Base-by-base conservation (phyloP, 2,329 filamentous ascomycete genomes). In the Sporothrix pallida region DNA sequence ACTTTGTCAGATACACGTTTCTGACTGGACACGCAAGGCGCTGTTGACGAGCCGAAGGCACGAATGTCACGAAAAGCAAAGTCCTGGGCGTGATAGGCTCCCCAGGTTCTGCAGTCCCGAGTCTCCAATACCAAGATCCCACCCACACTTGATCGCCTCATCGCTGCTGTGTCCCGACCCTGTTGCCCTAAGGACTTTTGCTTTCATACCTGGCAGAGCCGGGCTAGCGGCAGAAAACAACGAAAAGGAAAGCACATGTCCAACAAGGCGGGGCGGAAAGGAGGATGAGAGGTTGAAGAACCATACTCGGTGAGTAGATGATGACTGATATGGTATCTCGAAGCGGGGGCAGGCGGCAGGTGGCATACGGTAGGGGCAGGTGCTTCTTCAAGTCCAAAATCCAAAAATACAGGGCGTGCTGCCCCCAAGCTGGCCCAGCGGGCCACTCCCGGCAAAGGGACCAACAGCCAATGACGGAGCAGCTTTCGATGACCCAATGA, bases 161-260 rank as follows among this genome's bases (percentile, higher is more conserved):
- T 48, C 42, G n/a, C 42, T 48, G n/a, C 12, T 26, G n/a, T 26
- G 42, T 20, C 4, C 62, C 62, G 62, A 48, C 31, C 31, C 31
- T 37, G 9, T 26, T 37, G 23, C 31, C 60, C 46, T 31, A 62
- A 23, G 54, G 4, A 10, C n/a, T 46, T 37, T 37, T 37, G 31
- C 31, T 37, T 37, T 37, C 31, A 37, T 37, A 37, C 31, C 31
- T 6, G 31, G 1, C 65, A 68, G 42, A 48, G 42, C 70, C 70
- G 70, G 70, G 58, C 58, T 72, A 72, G 58, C 70, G 70, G 70
- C 70, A 65, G 42, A 26, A 15, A 2, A 58, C 62, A 10, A 48
- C 31, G 46, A 68, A 37, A 37, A 37, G 4, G 31, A 37, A 37
- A 37, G 31, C 31, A 37, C 31, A 37, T 37, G 31, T 37, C 31